Conservation (phyloP, 2,329 filamentous ascomycete genomes). For the Penicillium corylophilum region DNA sequence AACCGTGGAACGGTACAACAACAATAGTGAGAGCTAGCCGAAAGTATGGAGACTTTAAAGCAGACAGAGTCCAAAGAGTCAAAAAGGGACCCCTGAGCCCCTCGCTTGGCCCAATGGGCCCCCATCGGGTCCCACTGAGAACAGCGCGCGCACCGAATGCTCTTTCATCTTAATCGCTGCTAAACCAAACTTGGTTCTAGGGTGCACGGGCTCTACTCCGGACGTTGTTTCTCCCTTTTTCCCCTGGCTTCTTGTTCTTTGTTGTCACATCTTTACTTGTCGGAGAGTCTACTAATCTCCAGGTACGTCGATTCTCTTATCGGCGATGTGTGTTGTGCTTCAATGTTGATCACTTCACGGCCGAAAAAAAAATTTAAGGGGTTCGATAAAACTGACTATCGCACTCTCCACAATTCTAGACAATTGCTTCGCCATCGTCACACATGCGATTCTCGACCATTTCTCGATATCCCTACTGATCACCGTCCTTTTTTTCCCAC, state of each 20-base stretch:
- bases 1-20: constrained; percentile 1
- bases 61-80: not conserved
- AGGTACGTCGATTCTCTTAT: constrained; percentile 7
- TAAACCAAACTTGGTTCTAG: constrained; percentile 18
- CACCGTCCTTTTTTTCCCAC: constrained; percentile 12
- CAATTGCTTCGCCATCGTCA: constrained; percentile 10
- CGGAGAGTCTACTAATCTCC: constrained; percentile 7
- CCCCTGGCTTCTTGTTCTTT: constrained; percentile 10
- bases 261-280: not conserved
- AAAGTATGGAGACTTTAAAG: no score
- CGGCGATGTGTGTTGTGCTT: not conserved
- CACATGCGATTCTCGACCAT: constrained; percentile 12
- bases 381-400: constrained; percentile 7
- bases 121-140: not conserved
- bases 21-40: no score
- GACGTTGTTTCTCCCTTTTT: constrained; percentile 12
- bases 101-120: constrained; percentile 9
- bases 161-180: constrained; percentile 27
- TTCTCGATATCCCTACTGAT: not conserved
- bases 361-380: constrained; percentile 11
- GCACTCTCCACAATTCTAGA: constrained; percentile 20
- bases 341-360: not conserved
- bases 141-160: constrained; percentile 8
- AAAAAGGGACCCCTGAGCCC: constrained; percentile 1
- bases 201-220: constrained; percentile 23